These are phyloP conservation scores for Stachybotrys elegans DNA, from an alignment of 2,329 filamentous ascomycete genomes.

Conservation along the genomic window DNA sequence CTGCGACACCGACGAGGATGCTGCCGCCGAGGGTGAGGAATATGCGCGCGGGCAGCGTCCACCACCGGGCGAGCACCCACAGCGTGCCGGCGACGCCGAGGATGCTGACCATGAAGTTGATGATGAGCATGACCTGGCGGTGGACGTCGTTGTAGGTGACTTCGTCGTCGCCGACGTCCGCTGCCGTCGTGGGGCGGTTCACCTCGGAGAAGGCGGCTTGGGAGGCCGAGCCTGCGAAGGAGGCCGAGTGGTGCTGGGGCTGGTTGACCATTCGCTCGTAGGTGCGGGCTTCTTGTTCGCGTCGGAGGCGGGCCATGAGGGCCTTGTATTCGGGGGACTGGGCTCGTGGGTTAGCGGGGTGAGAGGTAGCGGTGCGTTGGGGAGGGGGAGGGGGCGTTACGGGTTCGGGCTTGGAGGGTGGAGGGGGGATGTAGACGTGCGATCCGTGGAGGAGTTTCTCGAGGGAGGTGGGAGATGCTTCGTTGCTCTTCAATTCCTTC, in stretches of 20 bases:
- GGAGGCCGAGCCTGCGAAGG: constrained; percentile 51
- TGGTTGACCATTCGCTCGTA: constrained; percentile 79
- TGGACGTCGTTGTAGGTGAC: constrained; percentile 69
- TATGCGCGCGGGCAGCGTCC: constrained; percentile 65
- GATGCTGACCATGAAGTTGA: constrained; percentile 87
- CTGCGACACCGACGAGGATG: constrained; percentile 65
- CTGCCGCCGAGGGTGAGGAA: constrained; percentile 68
- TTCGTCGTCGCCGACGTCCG: constrained; percentile 55
- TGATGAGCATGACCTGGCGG: constrained; percentile 75
- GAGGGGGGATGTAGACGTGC: constrained; percentile 71
- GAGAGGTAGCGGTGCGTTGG: not conserved
- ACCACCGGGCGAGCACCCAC: constrained; percentile 74
- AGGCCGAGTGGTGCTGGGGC: constrained; percentile 45
- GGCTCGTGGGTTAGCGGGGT: constrained; percentile 3
- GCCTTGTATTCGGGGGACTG: constrained; percentile 79
- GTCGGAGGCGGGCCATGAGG: constrained; percentile 79
- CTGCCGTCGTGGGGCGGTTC: constrained; percentile 39
- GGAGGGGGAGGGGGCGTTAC: constrained; percentile 40
- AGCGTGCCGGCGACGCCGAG: constrained; percentile 71
- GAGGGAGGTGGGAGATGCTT: constrained; percentile 41
- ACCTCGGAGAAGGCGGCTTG: constrained; percentile 52
- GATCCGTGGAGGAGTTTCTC: constrained; percentile 69
- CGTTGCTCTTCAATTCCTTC: constrained; percentile 38
- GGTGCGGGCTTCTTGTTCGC: constrained; percentile 72
- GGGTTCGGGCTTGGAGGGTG: constrained; percentile 70